Evolutionary conservation across 371 early-diverging fungal genomes (phyloP), one percentile per base, ranked within the genome.

Genomic region (Mucor velutinosus): DNA sequence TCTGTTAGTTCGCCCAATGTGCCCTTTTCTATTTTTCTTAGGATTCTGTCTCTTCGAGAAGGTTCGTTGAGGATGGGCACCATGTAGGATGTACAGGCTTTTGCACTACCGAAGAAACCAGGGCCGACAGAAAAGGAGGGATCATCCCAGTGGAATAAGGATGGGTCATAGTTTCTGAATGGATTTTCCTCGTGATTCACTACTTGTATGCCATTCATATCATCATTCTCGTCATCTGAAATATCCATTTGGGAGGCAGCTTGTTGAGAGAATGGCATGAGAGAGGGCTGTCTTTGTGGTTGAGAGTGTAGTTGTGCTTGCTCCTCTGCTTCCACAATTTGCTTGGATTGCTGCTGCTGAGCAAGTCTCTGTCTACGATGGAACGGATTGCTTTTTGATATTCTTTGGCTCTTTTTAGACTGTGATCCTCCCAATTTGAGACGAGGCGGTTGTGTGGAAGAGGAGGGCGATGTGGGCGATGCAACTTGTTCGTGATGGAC

Each of bases 361-460:
- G 25, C 25, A 21, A 41, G 60, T 29, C 57, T 57, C 19, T 33
- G 30, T 32, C 57, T 29, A 7, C 57, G 57, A 6, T 57, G 33
- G 15, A 57, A 29, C 3, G 57, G 57, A 17, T 57, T 57, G 15
- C n/a, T 57, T 33, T 29, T 57, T 0, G 30, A 27, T 39, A 53
- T 53, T 53, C 53, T 53, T 7, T 53, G 32, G 32, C 23, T 56
- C 45, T 21, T 57, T 23, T 60, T 64, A 11, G 65, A 45, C 30
- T 70, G 65, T 5, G 70, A 65, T 12, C 70, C 60, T 12, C 70
- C 70, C 27, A 70, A 57, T 15, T 60, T 70, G 15, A 70, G 37
- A 45, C 70, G 65, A 32, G 60, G 59, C 8, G 51, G 61, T 27
- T 67, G 60, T 43, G 60, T 55, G 12, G 53, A 43, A n/a, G 66